Base-by-base conservation (phyloP, 768 basidiomycete genomes). In the Tylopilus felleus region DNA sequence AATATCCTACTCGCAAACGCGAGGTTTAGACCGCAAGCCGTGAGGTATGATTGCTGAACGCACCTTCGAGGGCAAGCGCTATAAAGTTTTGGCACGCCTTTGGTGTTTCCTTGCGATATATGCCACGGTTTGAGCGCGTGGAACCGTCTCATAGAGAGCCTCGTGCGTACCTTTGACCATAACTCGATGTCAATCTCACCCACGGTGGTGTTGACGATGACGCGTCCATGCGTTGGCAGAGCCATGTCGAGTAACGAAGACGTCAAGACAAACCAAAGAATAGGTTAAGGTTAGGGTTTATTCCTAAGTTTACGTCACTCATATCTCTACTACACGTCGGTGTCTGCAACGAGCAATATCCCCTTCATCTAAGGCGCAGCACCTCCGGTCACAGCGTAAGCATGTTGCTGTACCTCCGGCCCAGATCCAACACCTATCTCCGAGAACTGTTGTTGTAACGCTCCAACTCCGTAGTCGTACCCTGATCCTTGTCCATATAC, bases 71-170 rank as follows among this genome's bases (percentile, higher is more conserved):
- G 2, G 90, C 85, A 44, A 96, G 77, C 16, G 88, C 83, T 39
- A 96, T 75, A 71, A 94, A 93, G 72, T 95, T 95, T 44, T 95
- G 82, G 67, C 92, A 95, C 71, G 97, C 77, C 77, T 91, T 93
- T 0, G 97, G 97, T 21, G 92, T 85, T 85, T 98, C 96, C 85
- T 92, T 38, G 36, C 19, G 10, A 28, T 10, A 21, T 33, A 14
- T 22, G 27, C 25, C 41, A 25, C 8, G 12, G n/a, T 46, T 28
- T 41, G 19, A 53, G 27, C 23, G 27, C 16, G 35, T 36, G 2
- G 5, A 5, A 10, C 19, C 2, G 1, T 48, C 27, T 49, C 14
- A 2, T 12, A 43, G 12, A 52, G n/a, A 44, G n/a, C 19, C 23
- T 48, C 33, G 25, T 50, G 14, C 68, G 22, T 56, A 89, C 90